Evolutionary conservation across 257 asterid species (phyloP).

Genomic region (Salvia rosmarinus): DNA sequence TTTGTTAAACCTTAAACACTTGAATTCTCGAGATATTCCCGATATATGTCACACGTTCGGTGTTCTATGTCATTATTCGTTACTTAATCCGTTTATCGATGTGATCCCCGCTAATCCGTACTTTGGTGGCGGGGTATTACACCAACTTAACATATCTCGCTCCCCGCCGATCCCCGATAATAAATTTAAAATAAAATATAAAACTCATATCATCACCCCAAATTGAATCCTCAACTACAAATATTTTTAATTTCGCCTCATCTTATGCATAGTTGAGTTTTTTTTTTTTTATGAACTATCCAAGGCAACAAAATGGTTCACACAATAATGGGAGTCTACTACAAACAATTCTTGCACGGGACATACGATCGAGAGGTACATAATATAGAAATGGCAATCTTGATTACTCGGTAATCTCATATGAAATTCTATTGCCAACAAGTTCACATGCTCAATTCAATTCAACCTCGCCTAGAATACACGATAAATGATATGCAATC

Average conservation of each 20-base stretch:
- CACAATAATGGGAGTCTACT: not conserved
- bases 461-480: not conserved
- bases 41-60: no score
- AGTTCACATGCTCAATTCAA: not conserved
- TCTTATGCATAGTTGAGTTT: not conserved
- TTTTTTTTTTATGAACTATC: not conserved
- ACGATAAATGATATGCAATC: not conserved
- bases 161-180: constrained; percentile 90
- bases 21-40: no score
- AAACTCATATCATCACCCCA: not conserved
- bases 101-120: no score
- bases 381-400: constrained; percentile 23
- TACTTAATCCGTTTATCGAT: no score
- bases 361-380: constrained; percentile 3
- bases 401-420: constrained; percentile 6
- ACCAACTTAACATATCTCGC: constrained; percentile 83
- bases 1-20: no score
- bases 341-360: not conserved
- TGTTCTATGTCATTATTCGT: no score
- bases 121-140: no score
- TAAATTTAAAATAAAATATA: not conserved
- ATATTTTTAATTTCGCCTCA: not conserved
- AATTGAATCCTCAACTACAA: constrained; percentile 13
- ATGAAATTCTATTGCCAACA: not conserved
- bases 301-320: constrained; percentile 12